Base-by-base conservation (phyloP, 139 green algal species). In the Chlamydomonas sphaeroides region DNA sequence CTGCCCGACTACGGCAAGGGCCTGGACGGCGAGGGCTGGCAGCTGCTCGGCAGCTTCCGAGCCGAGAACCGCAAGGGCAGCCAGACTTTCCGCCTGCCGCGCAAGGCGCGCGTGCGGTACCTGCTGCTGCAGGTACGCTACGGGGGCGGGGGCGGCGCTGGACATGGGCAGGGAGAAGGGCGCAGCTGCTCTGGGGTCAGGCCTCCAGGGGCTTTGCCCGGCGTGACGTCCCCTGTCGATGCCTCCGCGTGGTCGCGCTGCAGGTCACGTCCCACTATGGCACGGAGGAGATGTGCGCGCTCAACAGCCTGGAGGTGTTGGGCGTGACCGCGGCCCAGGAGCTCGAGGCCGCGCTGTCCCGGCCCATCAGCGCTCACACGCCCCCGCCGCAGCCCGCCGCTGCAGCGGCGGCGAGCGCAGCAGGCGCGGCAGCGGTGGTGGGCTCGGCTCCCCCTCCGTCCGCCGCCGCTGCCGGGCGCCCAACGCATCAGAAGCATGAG, bases 311-410 rank as follows among this genome's bases (percentile, higher is more conserved):
- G 2, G 78, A 85, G n/a, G 88, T 93, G 36, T 89, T 89, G 65
- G 94, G 94, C 33, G 91, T 95, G 65, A 95, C 90, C 51, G 95
- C 95, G 32, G 90, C 91, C 28, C 93, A 97, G 83, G 94, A 98
- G 81, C 85, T 97, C 26, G 95, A 98, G 62, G 90, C 91, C 38
- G 89, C 91, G 36, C 84, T 98, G 42, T 84, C 88, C 1, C 62
- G 86, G 65, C 78, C 90, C 33, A 35, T 87, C 36, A 36, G 74
- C 65, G n/a, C 59, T 7, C 51, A 35, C 30, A 38, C 36, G 59
- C 28, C 75, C 32, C 39, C 51, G 33, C 28, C 61, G 38, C 75
- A 28, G 25, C 15, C 3, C 6, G 2, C 67, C 3, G 41, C 41
- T 28, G 62, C 49, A 20, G 49, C 49, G 5, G 49, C 49, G 49